Conservation (phyloP, 2,329 filamentous ascomycete genomes). For the Cordyceps javanica region DNA sequence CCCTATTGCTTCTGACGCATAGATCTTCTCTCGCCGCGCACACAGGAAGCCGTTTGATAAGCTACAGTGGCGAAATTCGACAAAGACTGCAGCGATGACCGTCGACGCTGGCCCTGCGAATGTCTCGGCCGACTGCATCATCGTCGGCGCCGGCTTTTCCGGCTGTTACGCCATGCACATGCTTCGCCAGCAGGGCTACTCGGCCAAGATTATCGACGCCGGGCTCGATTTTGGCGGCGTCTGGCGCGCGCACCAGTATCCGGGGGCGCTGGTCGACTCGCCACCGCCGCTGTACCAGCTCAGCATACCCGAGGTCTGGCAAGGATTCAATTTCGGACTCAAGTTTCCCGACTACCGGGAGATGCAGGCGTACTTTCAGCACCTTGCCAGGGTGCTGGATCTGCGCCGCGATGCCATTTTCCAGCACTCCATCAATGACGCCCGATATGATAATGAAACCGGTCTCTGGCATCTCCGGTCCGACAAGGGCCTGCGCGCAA, state of each 20-base stretch:
- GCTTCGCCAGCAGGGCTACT: constrained; percentile 30
- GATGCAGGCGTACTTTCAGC: constrained; percentile 39
- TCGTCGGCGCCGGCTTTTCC: constrained; percentile 22
- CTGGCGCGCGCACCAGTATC: constrained; percentile 40
- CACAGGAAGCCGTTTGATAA: too few relatives aligned
- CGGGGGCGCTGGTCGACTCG: constrained; percentile 36
- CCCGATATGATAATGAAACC: constrained; percentile 30
- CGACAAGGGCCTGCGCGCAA: constrained; percentile 31
- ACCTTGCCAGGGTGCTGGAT: constrained; percentile 37
- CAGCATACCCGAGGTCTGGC: constrained; percentile 31
- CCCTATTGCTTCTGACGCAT: too few relatives aligned
- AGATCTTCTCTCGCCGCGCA: too few relatives aligned
- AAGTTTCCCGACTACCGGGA: constrained; percentile 34
- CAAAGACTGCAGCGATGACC: too few relatives aligned
- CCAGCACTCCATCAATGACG: constrained; percentile 34
- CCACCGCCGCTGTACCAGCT: constrained; percentile 30
- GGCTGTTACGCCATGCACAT: constrained; percentile 26
- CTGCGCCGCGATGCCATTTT: constrained; percentile 40
- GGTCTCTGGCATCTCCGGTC: constrained; percentile 39
- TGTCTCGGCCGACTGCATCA: constrained; percentile 17
- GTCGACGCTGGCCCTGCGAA: not conserved
- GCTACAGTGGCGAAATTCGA: too few relatives aligned
- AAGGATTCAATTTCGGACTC: constrained; percentile 38
- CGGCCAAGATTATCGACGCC: constrained; percentile 31
- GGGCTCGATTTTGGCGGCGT: constrained; percentile 33